Evolutionary conservation across 1,284 basidiomycete species (phyloP).

Genomic region (Schizopora paradoxa): DNA sequence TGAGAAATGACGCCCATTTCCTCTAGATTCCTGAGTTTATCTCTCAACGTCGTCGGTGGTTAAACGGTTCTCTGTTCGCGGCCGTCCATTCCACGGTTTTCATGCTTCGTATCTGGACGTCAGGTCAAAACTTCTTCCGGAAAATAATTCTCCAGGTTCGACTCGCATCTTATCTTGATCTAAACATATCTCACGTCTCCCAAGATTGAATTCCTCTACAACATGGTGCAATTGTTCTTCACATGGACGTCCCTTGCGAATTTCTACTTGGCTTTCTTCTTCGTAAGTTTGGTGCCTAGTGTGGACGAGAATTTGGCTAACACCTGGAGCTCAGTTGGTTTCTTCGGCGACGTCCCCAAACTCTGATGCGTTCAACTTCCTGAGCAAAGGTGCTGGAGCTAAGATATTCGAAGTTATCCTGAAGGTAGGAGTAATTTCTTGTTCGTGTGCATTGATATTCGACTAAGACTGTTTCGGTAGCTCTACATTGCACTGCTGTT

Average conservation of each 20-base stretch:
- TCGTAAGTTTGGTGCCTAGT: constrained; percentile 45
- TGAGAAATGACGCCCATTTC: constrained; percentile 36
- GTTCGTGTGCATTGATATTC: constrained; percentile 20
- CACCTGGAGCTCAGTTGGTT: constrained; percentile 47
- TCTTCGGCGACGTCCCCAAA: constrained; percentile 67
- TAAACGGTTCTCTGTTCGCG: constrained; percentile 86
- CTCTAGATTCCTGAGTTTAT: constrained; percentile 89
- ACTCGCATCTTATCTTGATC: neutral
- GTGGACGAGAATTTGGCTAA: constrained; percentile 13
- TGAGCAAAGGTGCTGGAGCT: constrained; percentile 64
- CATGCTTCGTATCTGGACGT: constrained; percentile 84
- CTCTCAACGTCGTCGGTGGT: constrained; percentile 85
- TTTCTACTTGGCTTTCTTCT: constrained; percentile 80
- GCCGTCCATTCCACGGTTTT: constrained; percentile 82
- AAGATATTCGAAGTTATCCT: constrained; percentile 79
- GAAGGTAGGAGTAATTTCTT: constrained; percentile 42
- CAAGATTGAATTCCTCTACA: constrained; percentile 84
- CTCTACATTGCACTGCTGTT: constrained; percentile 74
- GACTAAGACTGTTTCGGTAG: constrained; percentile 28
- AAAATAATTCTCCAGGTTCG: constrained; percentile 67
- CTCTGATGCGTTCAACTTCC: constrained; percentile 75
- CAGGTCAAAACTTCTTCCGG: constrained; percentile 84
- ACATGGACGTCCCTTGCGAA: constrained; percentile 82
- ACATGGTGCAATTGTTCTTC: constrained; percentile 72
- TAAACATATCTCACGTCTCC: constrained; percentile 31